phyloP scores from a whole-genome alignment of 2,329 filamentous ascomycete species.

The Alternaria ventricosa region DNA sequence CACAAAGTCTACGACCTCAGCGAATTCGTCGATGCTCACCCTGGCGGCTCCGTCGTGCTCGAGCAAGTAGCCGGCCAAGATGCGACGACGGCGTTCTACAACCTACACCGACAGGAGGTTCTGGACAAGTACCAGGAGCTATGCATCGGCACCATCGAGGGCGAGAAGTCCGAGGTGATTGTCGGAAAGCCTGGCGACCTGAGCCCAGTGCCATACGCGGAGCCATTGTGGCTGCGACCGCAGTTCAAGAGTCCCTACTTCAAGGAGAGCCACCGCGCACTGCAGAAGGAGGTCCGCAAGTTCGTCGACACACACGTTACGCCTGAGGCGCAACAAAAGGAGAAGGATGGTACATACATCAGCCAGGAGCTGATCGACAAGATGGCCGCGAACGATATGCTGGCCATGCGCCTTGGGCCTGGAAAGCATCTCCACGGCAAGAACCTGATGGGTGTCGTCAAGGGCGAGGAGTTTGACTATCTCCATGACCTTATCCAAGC shows the following conservation, averaged over 20 bases:
- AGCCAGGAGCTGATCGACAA: slow-evolving; percentile 73
- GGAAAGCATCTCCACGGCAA: slow-evolving; percentile 81
- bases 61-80: slow-evolving; percentile 81
- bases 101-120: slow-evolving; percentile 90
- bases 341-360: slow-evolving; percentile 75
- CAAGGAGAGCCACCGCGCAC: slow-evolving; percentile 71
- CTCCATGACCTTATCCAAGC: slow-evolving; percentile 80
- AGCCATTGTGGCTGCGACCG: slow-evolving; percentile 81
- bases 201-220: slow-evolving; percentile 80
- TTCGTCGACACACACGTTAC: slow-evolving; percentile 76
- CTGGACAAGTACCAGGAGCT: slow-evolving; percentile 78
- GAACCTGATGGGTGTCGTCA: slow-evolving; percentile 70
- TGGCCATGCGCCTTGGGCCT: slow-evolving; percentile 84
- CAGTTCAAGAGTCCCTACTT: slow-evolving; percentile 82
- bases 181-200: slow-evolving; percentile 73
- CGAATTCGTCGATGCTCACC: slow-evolving; percentile 85
- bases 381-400: slow-evolving; percentile 75
- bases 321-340: slow-evolving; percentile 77
- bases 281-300: slow-evolving; percentile 73
- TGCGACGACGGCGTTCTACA: slow-evolving; percentile 85
- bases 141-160: slow-evolving; percentile 75
- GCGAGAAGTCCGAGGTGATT: slow-evolving; percentile 77
- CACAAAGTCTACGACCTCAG: slow-evolving; percentile 85
- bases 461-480: slow-evolving; percentile 84
- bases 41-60: slow-evolving; percentile 80